Evolutionary conservation across 345 rosid species (phyloP).

Genomic region (Citrus medica): DNA sequence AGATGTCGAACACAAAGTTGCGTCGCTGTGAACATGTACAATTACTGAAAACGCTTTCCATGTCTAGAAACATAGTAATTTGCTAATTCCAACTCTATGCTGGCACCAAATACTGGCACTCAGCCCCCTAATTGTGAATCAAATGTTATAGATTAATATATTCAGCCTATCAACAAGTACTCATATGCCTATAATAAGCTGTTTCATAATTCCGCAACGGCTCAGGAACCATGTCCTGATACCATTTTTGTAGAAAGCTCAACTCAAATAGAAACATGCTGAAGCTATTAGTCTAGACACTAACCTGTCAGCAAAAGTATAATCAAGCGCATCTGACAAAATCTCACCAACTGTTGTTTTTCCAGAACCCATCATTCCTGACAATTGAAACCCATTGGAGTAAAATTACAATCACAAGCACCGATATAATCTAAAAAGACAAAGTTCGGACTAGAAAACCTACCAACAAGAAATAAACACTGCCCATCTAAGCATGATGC

Average conservation of each 20-base stretch:
- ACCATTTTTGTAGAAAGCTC: background rate
- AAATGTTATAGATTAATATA: background rate
- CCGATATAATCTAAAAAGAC: background rate
- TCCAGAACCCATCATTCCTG: slow-evolving; percentile 63
- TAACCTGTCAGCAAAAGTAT: slow-evolving; percentile 48
- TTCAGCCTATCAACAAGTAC: background rate
- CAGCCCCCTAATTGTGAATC: background rate
- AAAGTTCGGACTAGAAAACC: slow-evolving; percentile 22
- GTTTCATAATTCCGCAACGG: background rate
- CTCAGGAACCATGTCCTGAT: background rate
- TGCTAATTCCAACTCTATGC: background rate
- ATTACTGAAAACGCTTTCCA: too few species aligned
- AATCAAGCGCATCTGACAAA: slow-evolving; percentile 37
- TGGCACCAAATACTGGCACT: background rate
- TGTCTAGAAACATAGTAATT: background rate
- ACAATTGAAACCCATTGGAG: background rate
- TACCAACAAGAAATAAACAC: slow-evolving; percentile 47
- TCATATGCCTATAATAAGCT: background rate
- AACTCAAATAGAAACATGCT: background rate
- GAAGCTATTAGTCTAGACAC: background rate
- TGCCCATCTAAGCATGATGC: slow-evolving; percentile 27
- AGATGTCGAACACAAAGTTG: background rate
- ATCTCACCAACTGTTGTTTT: slow-evolving; percentile 47
- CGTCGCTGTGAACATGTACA: too few species aligned
- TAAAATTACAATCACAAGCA: background rate